Evolutionary conservation across 805 yeast species (phyloP).

Genomic region (Yamadazyma insecticola): DNA sequence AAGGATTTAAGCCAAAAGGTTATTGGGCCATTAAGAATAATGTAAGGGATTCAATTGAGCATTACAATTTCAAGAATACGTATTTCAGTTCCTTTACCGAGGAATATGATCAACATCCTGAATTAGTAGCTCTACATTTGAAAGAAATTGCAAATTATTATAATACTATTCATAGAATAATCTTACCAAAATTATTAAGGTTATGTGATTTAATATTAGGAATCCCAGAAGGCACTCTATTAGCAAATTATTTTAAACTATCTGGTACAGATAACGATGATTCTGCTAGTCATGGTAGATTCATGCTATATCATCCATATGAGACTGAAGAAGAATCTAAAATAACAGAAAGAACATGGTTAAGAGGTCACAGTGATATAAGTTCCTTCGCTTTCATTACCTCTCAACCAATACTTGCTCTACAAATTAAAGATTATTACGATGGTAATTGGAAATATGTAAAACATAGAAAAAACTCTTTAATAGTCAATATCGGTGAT

Average conservation of each 20-base stretch:
- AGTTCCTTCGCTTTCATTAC: constrained; percentile 37
- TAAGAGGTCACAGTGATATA: constrained; percentile 46
- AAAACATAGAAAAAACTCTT: constrained; percentile 31
- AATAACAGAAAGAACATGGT: constrained; percentile 36
- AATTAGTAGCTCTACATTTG: constrained; percentile 33
- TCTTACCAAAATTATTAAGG: constrained; percentile 30
- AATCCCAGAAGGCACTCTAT: constrained; percentile 43
- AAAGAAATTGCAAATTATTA: constrained; percentile 37
- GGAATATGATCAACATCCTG: constrained; percentile 31
- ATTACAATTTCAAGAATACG: constrained; percentile 40
- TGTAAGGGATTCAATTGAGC: constrained; percentile 39
- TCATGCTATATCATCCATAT: constrained; percentile 23
- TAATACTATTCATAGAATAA: constrained; percentile 30
- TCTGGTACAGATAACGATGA: constrained; percentile 29
- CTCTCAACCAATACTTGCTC: constrained; percentile 36
- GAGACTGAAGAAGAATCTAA: constrained; percentile 19
- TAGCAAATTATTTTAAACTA: constrained; percentile 30
- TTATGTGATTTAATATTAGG: constrained; percentile 43
- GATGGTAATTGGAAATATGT: constrained; percentile 37
- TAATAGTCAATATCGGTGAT: constrained; percentile 41
- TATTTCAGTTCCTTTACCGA: constrained; percentile 28
- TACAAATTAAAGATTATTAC: constrained; percentile 35
- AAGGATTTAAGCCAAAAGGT: constrained; percentile 45
- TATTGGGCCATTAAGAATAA: constrained; percentile 45
- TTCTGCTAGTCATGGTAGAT: constrained; percentile 23